Evolutionary conservation across 2,329 filamentous ascomycete genomes (phyloP), one percentile per base, ranked within the genome.

Genomic region (Colletotrichum sublineola): DNA sequence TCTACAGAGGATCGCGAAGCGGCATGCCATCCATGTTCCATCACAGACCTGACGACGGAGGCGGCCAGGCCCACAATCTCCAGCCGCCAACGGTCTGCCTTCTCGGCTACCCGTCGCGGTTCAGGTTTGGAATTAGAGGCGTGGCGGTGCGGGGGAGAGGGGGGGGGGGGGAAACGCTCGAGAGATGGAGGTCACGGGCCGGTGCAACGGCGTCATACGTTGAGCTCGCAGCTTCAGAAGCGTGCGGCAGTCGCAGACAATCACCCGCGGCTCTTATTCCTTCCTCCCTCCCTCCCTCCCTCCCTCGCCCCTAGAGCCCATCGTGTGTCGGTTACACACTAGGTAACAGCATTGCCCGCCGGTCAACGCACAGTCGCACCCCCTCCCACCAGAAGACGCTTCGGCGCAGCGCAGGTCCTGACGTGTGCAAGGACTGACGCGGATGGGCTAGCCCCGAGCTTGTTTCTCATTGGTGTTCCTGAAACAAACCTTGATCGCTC

Each of bases 401-500:
- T 33, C 56, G 57, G 40, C 46, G 29, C 57, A 42, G 29, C 36
- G 58, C 46, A 63, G 15, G 60, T 18, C 48, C 33, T 29, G 33
- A 38, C 33, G 44, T 20, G 60, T 52, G 60, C 69, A 69, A 69
- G 58, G 60, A 69, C 66, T 60, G 66, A 69, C 65, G 69, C 55
- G 69, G 66, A 64, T 64, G 60, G 60, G 46, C 69, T 72, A 69
- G 60, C 53, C 65, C 65, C 46, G 69, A 72, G 60, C 69, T 72
- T 72, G 66, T 46, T 58, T 72, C 69, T 60, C 69, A 72, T 72
- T 72, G 69, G 69, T 72, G 69, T 72, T 72, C 69, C 69, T 72
- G 69, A 72, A 72, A 72, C 69, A 72, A 72, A 72, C 69, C 69
- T 72, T 64, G 65, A 63, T 64, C 52, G 63, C 58, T 63, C 50